These are phyloP conservation scores for Phytopythium aichiense DNA, from an alignment of 352 stramenopile species.

Conservation along the genomic window DNA sequence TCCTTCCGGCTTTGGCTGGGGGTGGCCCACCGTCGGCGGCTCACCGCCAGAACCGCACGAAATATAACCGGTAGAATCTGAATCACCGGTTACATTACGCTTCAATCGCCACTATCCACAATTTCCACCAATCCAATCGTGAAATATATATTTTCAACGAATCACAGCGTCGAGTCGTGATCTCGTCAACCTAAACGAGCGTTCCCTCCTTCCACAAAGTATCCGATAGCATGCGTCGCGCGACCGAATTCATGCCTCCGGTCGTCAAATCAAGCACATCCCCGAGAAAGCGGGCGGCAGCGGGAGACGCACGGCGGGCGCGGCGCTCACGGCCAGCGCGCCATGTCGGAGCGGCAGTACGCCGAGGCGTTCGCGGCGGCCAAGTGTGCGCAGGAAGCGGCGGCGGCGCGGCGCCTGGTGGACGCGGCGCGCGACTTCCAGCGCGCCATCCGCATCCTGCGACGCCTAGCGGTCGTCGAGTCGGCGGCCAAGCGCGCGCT, in stretches of 20 bases:
- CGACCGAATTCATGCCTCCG: too few species aligned
- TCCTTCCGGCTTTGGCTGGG: too few species aligned
- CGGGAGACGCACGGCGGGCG: not conserved
- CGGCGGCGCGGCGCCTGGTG: not conserved
- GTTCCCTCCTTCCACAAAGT: too few species aligned
- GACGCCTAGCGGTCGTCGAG: constrained; percentile 67
- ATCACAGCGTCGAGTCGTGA: not conserved
- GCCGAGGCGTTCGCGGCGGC: constrained; percentile 54
- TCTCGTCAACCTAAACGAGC: too few species aligned
- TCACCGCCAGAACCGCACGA: constrained; percentile 10
- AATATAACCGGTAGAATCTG: not conserved
- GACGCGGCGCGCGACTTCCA: constrained; percentile 42
- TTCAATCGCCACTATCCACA: not conserved
- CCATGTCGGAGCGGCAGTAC: constrained; percentile 59
- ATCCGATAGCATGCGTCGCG: too few species aligned
- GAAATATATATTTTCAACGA: not conserved
- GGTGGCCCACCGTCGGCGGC: too few species aligned
- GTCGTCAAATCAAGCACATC: not conserved
- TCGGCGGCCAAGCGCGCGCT: constrained; percentile 62
- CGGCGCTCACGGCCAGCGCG: not conserved
- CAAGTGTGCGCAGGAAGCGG: constrained; percentile 34
- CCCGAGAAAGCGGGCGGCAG: not conserved
- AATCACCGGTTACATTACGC: not conserved
- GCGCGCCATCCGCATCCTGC: constrained; percentile 56
- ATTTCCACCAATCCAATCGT: not conserved